Percentiles rank a stretch among this genome's conserved stretches.
Conservation (phyloP, 2,329 filamentous ascomycete genomes). For the Pseudopyricularia cyperi region DNA sequence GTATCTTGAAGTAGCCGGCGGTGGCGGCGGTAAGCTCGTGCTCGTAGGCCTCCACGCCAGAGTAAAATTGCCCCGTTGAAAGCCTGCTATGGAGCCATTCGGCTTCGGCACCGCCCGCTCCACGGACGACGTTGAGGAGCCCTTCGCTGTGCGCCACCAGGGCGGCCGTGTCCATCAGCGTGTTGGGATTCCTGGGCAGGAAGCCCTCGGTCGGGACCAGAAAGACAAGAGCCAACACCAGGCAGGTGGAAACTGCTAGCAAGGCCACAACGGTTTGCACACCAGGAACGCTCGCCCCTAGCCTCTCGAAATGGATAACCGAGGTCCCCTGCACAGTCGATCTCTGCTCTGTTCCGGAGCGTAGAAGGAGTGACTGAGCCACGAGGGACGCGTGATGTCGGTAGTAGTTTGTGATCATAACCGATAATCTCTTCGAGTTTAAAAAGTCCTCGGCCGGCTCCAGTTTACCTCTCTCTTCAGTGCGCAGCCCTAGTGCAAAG, state of each 20-base stretch:
- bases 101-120: constrained; percentile 18
- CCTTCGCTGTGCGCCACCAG: constrained; percentile 21
- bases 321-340: constrained; percentile 7
- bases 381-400: constrained; percentile 20
- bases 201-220: constrained; percentile 17
- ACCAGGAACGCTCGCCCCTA: constrained; percentile 15
- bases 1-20: constrained; percentile 13
- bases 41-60: constrained; percentile 22
- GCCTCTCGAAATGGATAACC: constrained; percentile 14
- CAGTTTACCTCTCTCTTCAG: constrained; percentile 7
- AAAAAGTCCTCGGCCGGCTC: constrained; percentile 12
- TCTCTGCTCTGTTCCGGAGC: constrained; percentile 4
- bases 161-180: constrained; percentile 20
- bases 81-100: constrained; percentile 15
- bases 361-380: constrained; percentile 14
- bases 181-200: constrained; percentile 20
- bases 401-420: constrained; percentile 17
- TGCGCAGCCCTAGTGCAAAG: constrained; percentile 16
- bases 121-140: constrained; percentile 20
- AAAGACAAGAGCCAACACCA: constrained; percentile 10
- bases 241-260: constrained; percentile 13
- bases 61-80: constrained; percentile 15
- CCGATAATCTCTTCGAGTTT: constrained; percentile 11
- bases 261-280: constrained; percentile 18
- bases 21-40: constrained; percentile 9